A percentile compares a stretch with the other conserved stretches of the same genome.
phyloP scores from a whole-genome alignment of 2,329 filamentous ascomycete genomes.

The Cercospora citrullina region DNA sequence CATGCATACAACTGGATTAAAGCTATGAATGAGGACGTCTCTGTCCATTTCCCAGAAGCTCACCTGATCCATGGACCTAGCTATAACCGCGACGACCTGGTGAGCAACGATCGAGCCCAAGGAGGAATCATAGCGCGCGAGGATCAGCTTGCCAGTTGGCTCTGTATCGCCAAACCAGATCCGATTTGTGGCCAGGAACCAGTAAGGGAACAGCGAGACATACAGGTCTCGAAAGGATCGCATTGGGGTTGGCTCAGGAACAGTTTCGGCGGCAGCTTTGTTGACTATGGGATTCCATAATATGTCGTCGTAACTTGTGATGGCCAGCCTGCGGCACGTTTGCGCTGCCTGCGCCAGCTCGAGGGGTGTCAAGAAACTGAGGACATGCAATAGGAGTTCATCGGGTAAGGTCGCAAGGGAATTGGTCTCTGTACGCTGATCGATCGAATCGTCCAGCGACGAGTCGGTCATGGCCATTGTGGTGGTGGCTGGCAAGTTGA shows the following conservation, averaged over 20 bases:
- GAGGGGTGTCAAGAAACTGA: slow-evolving; percentile 63
- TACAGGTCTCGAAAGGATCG: slow-evolving; percentile 70
- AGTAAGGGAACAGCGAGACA: slow-evolving; percentile 71
- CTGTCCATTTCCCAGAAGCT: slow-evolving; percentile 65
- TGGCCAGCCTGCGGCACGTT: slow-evolving; percentile 62
- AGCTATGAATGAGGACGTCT: slow-evolving; percentile 36
- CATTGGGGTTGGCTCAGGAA: slow-evolving; percentile 60
- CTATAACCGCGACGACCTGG: slow-evolving; percentile 70
- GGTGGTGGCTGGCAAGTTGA: background rate
- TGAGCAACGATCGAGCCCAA: slow-evolving; percentile 79
- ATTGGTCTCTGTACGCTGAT: background rate
- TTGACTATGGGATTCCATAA: slow-evolving; percentile 74
- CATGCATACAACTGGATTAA: slow-evolving; percentile 64
- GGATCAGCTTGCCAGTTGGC: slow-evolving; percentile 70
- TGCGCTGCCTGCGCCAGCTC: slow-evolving; percentile 63
- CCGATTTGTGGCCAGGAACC: slow-evolving; percentile 79
- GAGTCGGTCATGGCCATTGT: background rate
- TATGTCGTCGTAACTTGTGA: slow-evolving; percentile 62
- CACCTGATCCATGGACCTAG: slow-evolving; percentile 56
- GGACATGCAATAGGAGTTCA: slow-evolving; percentile 47
- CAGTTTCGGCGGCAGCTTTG: slow-evolving; percentile 60
- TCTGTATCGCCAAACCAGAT: slow-evolving; percentile 82
- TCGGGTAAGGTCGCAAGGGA: background rate
- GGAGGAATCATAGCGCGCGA: slow-evolving; percentile 73
- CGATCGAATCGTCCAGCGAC: background rate